Conservation (phyloP, 1,284 basidiomycete genomes). For the Sparassis latifolia region DNA sequence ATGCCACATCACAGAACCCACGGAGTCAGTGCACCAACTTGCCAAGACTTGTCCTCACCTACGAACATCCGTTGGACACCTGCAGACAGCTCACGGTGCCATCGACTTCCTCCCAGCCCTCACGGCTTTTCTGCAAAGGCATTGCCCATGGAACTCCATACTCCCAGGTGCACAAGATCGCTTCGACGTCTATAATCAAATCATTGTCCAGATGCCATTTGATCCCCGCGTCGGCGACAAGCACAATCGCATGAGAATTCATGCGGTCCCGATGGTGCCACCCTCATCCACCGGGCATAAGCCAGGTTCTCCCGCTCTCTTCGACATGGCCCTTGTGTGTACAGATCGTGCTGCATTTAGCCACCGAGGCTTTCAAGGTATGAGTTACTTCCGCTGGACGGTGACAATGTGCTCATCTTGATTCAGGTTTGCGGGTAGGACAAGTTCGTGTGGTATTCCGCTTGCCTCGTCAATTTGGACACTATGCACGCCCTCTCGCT, state of each 20-base stretch:
- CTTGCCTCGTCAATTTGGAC: not conserved
- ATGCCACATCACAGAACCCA: no score
- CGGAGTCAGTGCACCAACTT: not conserved
- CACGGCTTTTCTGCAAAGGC: conserved; percentile 11
- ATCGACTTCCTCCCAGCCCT: conserved; percentile 16
- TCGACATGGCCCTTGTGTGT: not conserved
- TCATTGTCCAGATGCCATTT: not conserved
- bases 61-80: conserved; percentile 13
- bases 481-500: conserved; percentile 8
- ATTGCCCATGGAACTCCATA: not conserved
- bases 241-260: not conserved
- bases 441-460: conserved; percentile 4
- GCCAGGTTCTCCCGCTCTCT: not conserved
- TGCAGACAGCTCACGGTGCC: conserved; percentile 15
- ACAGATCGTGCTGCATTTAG: not conserved
- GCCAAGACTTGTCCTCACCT: not conserved
- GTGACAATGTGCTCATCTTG: no score
- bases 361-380: not conserved
- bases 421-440: not conserved
- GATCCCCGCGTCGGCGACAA: not conserved
- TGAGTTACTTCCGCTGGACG: not conserved
- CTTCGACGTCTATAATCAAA: not conserved
- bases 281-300: not conserved
- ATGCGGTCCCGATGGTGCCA: not conserved
- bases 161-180: not conserved